These are phyloP conservation scores for Talaromyces funiculosus DNA, from an alignment of 2,329 filamentous ascomycete species.

Conservation along the genomic window DNA sequence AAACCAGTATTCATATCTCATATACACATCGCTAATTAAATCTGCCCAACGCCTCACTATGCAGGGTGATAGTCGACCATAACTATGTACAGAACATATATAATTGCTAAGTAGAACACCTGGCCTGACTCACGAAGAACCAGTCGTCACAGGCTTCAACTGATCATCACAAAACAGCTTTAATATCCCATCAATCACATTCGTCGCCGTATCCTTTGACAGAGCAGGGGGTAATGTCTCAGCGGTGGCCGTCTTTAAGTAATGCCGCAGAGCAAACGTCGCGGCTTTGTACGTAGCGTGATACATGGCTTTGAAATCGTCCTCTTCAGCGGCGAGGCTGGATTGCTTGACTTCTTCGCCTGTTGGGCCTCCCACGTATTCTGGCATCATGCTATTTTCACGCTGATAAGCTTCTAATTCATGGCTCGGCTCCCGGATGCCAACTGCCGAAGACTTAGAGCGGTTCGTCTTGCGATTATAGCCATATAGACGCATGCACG, in stretches of 20 bases:
- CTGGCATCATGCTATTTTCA: neutral
- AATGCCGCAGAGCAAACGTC: constrained; percentile 38
- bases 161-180: constrained; percentile 38
- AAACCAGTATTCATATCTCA: neutral
- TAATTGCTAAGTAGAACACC: neutral
- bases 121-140: neutral
- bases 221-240: constrained; percentile 21
- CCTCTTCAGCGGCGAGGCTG: constrained; percentile 20
- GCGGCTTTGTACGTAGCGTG: constrained; percentile 41
- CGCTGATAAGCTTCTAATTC: constrained; percentile 9
- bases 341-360: too few species aligned
- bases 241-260: constrained; percentile 24
- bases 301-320: constrained; percentile 41
- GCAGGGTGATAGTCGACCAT: neutral
- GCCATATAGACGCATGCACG: constrained; percentile 41
- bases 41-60: neutral
- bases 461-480: constrained; percentile 31
- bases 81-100: neutral
- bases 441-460: constrained; percentile 16
- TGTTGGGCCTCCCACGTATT: too few species aligned
- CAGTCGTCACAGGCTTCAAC: neutral
- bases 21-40: neutral
- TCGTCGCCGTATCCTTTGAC: constrained; percentile 36
- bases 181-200: constrained; percentile 37
- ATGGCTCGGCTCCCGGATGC: constrained; percentile 7